Base-by-base conservation (phyloP, 2,329 filamentous ascomycete genomes). In the Curvularia verruculosa region DNA sequence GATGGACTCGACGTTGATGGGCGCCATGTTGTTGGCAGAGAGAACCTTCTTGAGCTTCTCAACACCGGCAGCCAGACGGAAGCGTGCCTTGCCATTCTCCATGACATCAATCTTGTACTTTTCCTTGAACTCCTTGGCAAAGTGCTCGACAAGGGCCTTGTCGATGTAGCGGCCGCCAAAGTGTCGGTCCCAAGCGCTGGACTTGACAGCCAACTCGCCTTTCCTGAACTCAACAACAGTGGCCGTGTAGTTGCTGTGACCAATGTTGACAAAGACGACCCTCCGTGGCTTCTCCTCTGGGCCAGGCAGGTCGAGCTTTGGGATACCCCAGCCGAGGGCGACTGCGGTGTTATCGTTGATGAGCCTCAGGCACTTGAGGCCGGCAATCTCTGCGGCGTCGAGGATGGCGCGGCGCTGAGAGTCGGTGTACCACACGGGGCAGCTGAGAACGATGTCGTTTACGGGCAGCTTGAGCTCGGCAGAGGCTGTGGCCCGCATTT, bases 31-130 rank as follows among this genome's bases (percentile, higher is more conserved):
- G 82, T 98, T 98, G 76, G 95, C 95, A 34, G 94, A 98, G 54
- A 99, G 84, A 54, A 98, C 89, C 87, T 98, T 98, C 89, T 99
- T 99, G 76, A 96, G 82, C 85, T 96, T 97, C 85, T 99, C 95
- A 53, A 93, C 92, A 55, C 91, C 92, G 60, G 92, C 88, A 40
- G 90, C 85, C 69, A 96, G 91, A 77, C 95, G 92, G 67, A 93
- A 87, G 78, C 89, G 86, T 57, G 94, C 95, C 82, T 96, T 96
- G 66, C 88, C 86, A 82, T 98, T 95, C 67, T 87, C 88, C 79
- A 88, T 87, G 81, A 99, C 94, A 77, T 98, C 93, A 69, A 98
- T 90, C 85, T 96, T 96, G 87, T 91, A 96, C 80, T 96, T 97
- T 80, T 92, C 91, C 82, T 95, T 91, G 85, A 98, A 99, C 79